phyloP scores from a whole-genome alignment of 208 protist species.

The Acanthamoeba lenticulata region DNA sequence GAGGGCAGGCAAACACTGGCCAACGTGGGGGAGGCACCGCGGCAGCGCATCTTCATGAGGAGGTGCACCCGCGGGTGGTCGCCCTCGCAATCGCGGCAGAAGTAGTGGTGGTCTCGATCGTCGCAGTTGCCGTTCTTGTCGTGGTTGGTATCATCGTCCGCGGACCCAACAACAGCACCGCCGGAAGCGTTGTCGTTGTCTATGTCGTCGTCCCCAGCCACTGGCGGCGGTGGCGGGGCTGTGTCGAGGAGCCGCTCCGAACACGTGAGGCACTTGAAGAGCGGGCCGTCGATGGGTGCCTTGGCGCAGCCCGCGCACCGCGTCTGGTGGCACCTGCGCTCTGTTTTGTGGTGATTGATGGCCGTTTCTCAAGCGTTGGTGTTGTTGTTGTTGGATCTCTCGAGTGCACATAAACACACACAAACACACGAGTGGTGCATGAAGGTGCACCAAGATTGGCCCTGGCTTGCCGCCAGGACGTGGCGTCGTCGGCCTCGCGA shows the following conservation, averaged over 20 bases:
- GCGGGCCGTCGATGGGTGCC: background rate
- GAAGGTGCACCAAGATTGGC: background rate
- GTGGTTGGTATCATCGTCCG: background rate
- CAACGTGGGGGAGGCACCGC: no score
- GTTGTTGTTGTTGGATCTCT: no score
- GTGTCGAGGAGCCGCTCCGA: background rate
- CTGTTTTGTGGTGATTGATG: background rate
- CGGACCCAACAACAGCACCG: no score
- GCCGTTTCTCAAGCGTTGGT: background rate
- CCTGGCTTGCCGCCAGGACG: background rate
- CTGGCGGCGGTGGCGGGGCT: no score
- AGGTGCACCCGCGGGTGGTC: background rate
- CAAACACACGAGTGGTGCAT: no score
- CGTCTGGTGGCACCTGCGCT: background rate
- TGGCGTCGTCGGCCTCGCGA: background rate
- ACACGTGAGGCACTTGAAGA: background rate
- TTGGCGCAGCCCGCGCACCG: background rate
- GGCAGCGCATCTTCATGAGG: background rate
- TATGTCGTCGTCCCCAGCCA: no score
- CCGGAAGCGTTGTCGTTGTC: background rate
- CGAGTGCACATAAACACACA: no score
- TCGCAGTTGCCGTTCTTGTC: background rate
- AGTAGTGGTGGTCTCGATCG: background rate
- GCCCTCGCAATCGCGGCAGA: background rate
- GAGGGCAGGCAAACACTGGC: no score